phyloP scores from a whole-genome alignment of 2,329 filamentous ascomycete genomes.

The Dactylonectria macrodidyma region DNA sequence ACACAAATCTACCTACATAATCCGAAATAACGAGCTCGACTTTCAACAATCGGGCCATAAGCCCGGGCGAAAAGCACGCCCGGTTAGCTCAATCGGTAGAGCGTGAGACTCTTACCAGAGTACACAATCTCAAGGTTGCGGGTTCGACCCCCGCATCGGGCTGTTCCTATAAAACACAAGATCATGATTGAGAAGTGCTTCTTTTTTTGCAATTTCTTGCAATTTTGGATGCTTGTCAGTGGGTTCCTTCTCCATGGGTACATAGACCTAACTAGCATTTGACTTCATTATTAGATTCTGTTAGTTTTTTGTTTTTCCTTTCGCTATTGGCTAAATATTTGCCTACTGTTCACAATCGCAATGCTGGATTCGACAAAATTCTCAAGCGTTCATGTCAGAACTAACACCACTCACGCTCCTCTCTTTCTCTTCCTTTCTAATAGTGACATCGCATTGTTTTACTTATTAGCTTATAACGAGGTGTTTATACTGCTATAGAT shows the following conservation, averaged over 20 bases:
- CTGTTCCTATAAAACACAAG: constrained; percentile 37
- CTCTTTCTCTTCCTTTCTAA: no score
- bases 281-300: no score
- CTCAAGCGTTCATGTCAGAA: neutral
- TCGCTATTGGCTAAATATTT: no score
- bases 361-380: no score
- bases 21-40: neutral
- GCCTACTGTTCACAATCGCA: no score
- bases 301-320: no score
- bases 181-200: constrained; percentile 39
- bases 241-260: neutral
- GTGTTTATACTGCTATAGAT: no score
- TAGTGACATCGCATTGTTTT: no score
- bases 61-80: constrained; percentile 32
- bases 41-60: constrained; percentile 31
- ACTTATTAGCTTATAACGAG: no score
- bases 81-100: constrained; percentile 63
- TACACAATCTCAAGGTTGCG: constrained; percentile 67
- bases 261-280: neutral
- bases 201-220: constrained; percentile 14
- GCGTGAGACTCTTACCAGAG: constrained; percentile 74
- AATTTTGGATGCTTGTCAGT: neutral
- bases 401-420: neutral
- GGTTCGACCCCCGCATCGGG: constrained; percentile 65
- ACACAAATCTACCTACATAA: neutral